Conservation (phyloP, 192 early-diverging fungal genomes). For the Coemansia sp. region DNA sequence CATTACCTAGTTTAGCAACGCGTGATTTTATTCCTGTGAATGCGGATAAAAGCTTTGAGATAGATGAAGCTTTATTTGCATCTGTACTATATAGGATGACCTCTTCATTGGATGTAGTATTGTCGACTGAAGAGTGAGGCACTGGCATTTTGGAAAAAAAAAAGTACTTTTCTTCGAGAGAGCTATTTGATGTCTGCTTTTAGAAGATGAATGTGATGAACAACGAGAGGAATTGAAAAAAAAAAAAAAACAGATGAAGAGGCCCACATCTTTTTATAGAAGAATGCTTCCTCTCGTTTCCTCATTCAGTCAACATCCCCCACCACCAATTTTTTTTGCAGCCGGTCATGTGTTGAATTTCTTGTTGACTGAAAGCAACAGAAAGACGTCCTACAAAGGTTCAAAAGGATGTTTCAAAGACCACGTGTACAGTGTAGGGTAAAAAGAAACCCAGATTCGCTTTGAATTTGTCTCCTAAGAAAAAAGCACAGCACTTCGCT, state of each 20-base stretch:
- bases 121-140: not conserved
- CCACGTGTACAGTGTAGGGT: not conserved
- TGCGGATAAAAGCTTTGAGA: not conserved
- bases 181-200: not conserved
- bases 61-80: not conserved
- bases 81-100: not conserved
- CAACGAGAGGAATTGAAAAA: too few species aligned
- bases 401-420: not conserved
- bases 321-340: not conserved
- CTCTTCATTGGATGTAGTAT: not conserved
- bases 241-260: not conserved
- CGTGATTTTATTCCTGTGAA: too few species aligned
- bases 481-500: not conserved
- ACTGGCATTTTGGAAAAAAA: not conserved
- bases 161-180: not conserved
- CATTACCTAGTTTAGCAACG: too few species aligned
- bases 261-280: not conserved
- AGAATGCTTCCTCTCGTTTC: not conserved
- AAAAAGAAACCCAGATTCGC: not conserved
- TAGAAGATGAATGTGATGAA: not conserved
- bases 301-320: not conserved
- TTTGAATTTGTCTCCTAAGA: not conserved
- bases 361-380: not conserved
- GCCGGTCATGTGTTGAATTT: not conserved
- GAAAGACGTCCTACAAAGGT: too few species aligned